Conservation (phyloP, 129 eudicot genomes). For the Solidago caesia region DNA sequence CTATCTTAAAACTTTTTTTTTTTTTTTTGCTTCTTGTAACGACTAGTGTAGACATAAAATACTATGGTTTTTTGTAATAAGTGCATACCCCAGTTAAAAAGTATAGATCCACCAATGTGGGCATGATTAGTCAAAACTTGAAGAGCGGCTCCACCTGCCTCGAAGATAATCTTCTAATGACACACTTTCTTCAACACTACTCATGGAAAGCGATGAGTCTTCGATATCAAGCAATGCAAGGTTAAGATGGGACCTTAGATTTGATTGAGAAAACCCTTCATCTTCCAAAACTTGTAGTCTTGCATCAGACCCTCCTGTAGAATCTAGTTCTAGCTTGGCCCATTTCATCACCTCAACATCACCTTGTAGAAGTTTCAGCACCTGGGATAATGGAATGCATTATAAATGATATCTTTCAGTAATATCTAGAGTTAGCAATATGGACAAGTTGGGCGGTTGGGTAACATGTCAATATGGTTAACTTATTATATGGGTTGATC, state of each 20-base stretch:
- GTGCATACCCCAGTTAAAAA: not conserved
- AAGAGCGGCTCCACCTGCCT: conserved; percentile 69
- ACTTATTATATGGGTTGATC: too few species aligned
- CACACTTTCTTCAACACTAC: conserved; percentile 55
- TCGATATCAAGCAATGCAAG: conserved; percentile 67
- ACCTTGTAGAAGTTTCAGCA: conserved; percentile 66
- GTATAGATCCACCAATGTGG: not conserved
- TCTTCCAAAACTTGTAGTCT: conserved; percentile 30
- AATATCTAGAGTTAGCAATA: too few species aligned
- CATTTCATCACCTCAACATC: conserved; percentile 50
- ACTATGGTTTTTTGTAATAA: not conserved
- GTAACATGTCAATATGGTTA: too few species aligned
- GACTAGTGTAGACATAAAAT: not conserved
- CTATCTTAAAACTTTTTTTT: not conserved
- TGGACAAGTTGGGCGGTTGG: too few species aligned
- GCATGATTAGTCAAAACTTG: conserved; percentile 50
- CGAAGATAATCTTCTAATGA: conserved; percentile 73
- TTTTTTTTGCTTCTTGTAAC: not conserved
- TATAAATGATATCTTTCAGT: not conserved
- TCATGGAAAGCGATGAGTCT: conserved; percentile 52
- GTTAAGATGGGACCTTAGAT: conserved; percentile 62
- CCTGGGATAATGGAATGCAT: conserved; percentile 34
- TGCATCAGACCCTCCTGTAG: conserved; percentile 36
- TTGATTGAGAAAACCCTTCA: conserved; percentile 42
- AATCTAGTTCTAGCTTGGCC: conserved; percentile 52